phyloP scores from a whole-genome alignment of 202 grass and related monocot genomes.

The Saccharum hybrid region DNA sequence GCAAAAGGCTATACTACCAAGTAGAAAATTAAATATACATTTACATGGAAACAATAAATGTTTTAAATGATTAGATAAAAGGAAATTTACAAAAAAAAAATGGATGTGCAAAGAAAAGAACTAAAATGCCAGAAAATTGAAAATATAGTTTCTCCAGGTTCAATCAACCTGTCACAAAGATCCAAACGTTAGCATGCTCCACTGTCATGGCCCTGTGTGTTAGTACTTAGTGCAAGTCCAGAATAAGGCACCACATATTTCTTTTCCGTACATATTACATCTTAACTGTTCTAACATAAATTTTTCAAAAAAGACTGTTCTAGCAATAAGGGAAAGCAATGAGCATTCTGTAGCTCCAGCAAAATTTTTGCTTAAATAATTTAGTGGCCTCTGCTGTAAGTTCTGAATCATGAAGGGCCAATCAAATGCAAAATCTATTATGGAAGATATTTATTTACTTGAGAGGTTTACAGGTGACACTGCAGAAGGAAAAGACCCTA shows the following conservation, averaged over 20 bases:
- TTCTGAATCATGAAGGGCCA: slow-evolving; percentile 21
- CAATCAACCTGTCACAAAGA: background rate
- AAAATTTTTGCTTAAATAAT: background rate
- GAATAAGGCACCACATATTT: background rate
- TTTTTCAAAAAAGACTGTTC: background rate
- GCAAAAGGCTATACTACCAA: background rate
- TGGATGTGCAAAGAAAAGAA: background rate
- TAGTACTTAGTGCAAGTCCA: background rate
- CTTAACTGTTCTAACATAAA: background rate
- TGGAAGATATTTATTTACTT: slow-evolving; percentile 5
- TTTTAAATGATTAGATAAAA: background rate
- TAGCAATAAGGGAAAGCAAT: background rate
- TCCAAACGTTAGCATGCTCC: background rate
- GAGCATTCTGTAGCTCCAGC: background rate
- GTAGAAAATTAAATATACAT: background rate
- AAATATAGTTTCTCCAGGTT: background rate
- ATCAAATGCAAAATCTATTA: slow-evolving; percentile 20
- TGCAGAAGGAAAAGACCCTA: slow-evolving; percentile 12
- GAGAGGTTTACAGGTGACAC: slow-evolving; percentile 46
- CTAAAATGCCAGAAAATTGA: slow-evolving; percentile 22
- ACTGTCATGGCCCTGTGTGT: background rate
- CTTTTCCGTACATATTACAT: background rate
- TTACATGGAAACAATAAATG: background rate
- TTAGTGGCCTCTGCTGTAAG: background rate
- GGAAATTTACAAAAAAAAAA: background rate